Evolutionary conservation across 208 protist genomes (phyloP).

Genomic region (Wallacemonas collosoma): DNA sequence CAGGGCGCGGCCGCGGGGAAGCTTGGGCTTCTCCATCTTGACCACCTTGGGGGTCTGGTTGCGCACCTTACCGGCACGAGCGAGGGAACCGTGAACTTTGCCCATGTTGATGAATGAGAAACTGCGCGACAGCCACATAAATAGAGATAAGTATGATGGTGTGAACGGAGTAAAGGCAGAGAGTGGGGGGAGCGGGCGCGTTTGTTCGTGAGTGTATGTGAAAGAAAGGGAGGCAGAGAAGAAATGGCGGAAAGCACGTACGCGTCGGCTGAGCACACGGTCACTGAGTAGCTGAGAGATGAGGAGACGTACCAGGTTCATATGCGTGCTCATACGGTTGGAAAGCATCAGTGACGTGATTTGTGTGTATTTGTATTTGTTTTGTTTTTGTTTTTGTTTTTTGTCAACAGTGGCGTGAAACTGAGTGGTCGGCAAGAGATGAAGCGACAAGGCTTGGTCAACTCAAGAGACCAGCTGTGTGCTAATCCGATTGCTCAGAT

Average conservation of each 20-base stretch:
- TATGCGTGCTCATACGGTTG: too few species aligned
- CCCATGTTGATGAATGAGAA: constrained; percentile 77
- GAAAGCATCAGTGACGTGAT: too few species aligned
- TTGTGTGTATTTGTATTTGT: too few species aligned
- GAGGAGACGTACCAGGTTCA: too few species aligned
- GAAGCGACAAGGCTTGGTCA: too few species aligned
- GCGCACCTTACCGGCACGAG: constrained; percentile 98
- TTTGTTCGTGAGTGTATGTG: background rate
- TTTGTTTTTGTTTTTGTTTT: too few species aligned
- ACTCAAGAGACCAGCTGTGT: too few species aligned
- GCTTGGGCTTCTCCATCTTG: constrained; percentile 96
- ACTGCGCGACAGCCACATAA: constrained; percentile 13
- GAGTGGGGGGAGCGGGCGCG: background rate
- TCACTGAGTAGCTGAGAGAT: too few species aligned
- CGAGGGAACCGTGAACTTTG: constrained; percentile 98
- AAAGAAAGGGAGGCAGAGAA: background rate
- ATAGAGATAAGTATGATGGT: constrained; percentile 6
- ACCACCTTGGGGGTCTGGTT: constrained; percentile 98
- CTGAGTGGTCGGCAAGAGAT: too few species aligned
- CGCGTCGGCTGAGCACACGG: too few species aligned
- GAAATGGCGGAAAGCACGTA: background rate
- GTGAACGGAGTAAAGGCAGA: background rate
- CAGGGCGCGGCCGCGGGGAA: constrained; percentile 95
- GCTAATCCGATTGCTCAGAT: too few species aligned
- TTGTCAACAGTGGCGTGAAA: too few species aligned